These are phyloP conservation scores for Aureobasidium lini DNA, from an alignment of 2,329 filamentous ascomycete genomes.

Conservation along the genomic window DNA sequence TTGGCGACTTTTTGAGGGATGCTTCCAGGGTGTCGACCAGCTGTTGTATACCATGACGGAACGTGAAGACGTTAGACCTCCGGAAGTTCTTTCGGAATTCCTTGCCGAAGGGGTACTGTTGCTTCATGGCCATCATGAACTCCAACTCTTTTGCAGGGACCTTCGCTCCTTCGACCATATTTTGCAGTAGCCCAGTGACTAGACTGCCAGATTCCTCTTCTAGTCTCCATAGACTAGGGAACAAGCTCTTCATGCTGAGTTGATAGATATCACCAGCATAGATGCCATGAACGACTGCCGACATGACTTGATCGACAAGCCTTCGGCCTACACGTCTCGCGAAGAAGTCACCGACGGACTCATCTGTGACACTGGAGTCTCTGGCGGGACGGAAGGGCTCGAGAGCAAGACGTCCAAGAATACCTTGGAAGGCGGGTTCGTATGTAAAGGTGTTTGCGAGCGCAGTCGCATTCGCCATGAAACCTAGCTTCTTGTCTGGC, in stretches of 20 bases:
- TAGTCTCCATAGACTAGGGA: constrained; percentile 44
- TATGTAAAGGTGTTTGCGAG: constrained; percentile 32
- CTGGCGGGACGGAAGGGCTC: constrained; percentile 27
- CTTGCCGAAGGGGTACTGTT: constrained; percentile 15
- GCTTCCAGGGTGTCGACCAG: constrained; percentile 31
- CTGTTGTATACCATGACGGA: constrained; percentile 37
- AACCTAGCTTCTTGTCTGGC: constrained; percentile 26
- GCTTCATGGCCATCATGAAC: constrained; percentile 23
- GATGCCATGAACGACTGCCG: constrained; percentile 74
- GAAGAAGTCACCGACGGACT: constrained; percentile 65
- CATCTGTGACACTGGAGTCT: constrained; percentile 45
- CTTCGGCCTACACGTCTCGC: constrained; percentile 46
- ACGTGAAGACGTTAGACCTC: constrained; percentile 35
- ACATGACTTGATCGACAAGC: constrained; percentile 64
- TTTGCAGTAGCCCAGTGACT: constrained; percentile 24
- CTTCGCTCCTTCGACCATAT: constrained; percentile 25
- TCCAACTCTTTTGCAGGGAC: constrained; percentile 29
- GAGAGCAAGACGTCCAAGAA: constrained; percentile 29
- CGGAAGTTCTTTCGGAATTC: constrained; percentile 27
- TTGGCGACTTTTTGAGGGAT: constrained; percentile 30
- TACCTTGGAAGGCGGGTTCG: constrained; percentile 51
- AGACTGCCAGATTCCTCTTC: constrained; percentile 40
- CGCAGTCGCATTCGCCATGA: constrained; percentile 27
- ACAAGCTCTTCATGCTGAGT: constrained; percentile 63
- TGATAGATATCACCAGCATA: constrained; percentile 83